These are phyloP conservation scores for Rheum nobile DNA, from an alignment of 148 eudicot genomes.

Conservation along the genomic window DNA sequence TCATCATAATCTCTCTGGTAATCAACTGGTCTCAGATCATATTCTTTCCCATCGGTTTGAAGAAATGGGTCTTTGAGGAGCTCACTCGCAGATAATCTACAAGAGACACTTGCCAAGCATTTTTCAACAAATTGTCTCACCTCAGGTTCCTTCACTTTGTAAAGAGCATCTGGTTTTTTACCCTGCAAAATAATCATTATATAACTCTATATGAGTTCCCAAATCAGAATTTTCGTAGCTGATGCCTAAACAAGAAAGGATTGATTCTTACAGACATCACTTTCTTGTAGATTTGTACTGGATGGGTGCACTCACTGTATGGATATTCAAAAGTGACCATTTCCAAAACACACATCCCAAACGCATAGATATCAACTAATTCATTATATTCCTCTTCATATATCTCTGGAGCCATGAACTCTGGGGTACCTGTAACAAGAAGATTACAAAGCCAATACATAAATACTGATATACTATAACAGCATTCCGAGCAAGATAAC, in stretches of 20 bases:
- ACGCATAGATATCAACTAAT: conserved; percentile 27
- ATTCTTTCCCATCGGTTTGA: conserved; percentile 16
- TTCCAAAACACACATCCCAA: conserved; percentile 31
- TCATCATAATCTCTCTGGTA: conserved; percentile 24
- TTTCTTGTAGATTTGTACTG: conserved; percentile 31
- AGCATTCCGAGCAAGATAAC: neutral
- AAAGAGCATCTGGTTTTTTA: conserved; percentile 29
- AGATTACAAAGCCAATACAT: neutral
- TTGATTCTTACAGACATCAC: conserved; percentile 24
- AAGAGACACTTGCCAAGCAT: conserved; percentile 25
- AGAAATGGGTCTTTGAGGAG: conserved; percentile 30
- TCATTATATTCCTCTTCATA: conserved; percentile 33
- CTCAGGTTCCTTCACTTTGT: conserved; percentile 24
- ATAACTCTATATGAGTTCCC: conserved; percentile 2
- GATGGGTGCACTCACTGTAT: conserved; percentile 26
- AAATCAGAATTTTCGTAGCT: neutral
- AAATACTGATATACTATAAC: neutral
- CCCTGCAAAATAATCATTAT: conserved; percentile 15
- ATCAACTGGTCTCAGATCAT: conserved; percentile 19
- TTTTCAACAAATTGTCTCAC: conserved; percentile 27
- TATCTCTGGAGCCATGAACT: conserved; percentile 31
- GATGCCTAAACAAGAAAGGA: neutral
- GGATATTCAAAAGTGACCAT: conserved; percentile 34
- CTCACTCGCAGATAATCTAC: conserved; percentile 26
- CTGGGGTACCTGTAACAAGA: conserved; percentile 25